phyloP scores from a whole-genome alignment of 148 eudicot species.

The Cornus controversa region DNA sequence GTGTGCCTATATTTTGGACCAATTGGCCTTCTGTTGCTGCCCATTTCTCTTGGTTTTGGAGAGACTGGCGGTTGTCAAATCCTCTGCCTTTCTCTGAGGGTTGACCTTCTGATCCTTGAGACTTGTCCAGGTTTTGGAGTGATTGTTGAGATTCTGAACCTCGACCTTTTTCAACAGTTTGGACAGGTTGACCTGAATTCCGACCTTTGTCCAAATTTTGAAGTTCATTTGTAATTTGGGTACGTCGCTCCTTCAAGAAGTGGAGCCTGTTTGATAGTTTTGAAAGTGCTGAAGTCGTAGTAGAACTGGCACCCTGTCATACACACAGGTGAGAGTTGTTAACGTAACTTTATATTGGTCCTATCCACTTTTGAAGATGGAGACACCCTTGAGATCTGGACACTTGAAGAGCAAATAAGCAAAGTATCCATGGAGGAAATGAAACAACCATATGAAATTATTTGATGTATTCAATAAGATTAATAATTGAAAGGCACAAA shows the following conservation, averaged over 20 bases:
- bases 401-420: background rate
- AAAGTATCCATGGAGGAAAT: background rate
- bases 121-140: conserved; percentile 24
- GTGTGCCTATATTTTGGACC: conserved; percentile 2
- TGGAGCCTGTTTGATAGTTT: conserved; percentile 81
- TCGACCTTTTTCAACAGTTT: conserved; percentile 15
- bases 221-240: conserved; percentile 66
- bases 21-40: conserved; percentile 21
- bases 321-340: background rate
- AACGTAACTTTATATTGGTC: background rate
- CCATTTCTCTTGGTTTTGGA: conserved; percentile 17
- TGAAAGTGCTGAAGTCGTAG: conserved; percentile 67
- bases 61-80: conserved; percentile 13
- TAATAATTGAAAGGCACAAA: background rate
- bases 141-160: too few relatives aligned
- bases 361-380: background rate
- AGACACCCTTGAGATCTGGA: background rate
- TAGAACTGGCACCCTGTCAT: conserved; percentile 45
- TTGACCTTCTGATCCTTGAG: conserved; percentile 26
- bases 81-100: conserved; percentile 25
- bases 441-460: background rate
- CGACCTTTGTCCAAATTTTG: conserved; percentile 61
- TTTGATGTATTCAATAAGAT: background rate
- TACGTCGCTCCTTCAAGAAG: conserved; percentile 84
- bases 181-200: conserved; percentile 27